Conservation (phyloP, 169 alveolate species). For the Eimeria necatrix region DNA sequence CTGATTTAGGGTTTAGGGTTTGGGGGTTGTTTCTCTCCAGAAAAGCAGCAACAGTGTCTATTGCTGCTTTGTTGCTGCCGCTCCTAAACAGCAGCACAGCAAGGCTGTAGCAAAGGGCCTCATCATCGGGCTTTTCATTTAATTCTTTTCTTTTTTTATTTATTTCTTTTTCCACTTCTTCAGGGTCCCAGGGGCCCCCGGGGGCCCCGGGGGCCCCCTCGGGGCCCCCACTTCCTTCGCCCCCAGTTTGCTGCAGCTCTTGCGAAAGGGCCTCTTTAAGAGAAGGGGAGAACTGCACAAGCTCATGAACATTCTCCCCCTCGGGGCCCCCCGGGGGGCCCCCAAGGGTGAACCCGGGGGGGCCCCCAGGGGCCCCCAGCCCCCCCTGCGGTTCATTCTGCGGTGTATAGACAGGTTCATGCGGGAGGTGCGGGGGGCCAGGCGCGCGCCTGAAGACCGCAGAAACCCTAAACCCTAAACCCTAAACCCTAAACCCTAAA, state of each 20-base stretch:
- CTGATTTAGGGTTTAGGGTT: no score
- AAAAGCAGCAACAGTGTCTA: background rate
- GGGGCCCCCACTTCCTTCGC: background rate
- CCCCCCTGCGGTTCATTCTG: background rate
- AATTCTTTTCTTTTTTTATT: background rate
- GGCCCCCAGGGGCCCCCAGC: background rate
- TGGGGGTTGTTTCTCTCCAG: background rate
- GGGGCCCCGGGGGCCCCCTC: no score
- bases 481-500: background rate
- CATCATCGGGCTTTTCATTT: background rate
- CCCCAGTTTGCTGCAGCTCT: background rate
- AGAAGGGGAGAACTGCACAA: constrained; percentile 56
- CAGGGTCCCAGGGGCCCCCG: no score
- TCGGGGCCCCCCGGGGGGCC: background rate
- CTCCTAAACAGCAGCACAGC: background rate
- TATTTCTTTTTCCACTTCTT: background rate
- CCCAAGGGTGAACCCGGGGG: background rate
- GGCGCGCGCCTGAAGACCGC: background rate
- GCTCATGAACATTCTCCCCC: background rate
- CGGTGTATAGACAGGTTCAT: constrained; percentile 61
- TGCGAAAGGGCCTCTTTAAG: background rate
- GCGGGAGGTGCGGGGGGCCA: constrained; percentile 13
- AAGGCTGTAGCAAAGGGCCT: background rate
- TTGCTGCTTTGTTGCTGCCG: background rate
- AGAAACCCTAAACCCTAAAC: background rate